Conservation (phyloP, 371 early-diverging fungal genomes). For the Rhizopus delemar region DNA sequence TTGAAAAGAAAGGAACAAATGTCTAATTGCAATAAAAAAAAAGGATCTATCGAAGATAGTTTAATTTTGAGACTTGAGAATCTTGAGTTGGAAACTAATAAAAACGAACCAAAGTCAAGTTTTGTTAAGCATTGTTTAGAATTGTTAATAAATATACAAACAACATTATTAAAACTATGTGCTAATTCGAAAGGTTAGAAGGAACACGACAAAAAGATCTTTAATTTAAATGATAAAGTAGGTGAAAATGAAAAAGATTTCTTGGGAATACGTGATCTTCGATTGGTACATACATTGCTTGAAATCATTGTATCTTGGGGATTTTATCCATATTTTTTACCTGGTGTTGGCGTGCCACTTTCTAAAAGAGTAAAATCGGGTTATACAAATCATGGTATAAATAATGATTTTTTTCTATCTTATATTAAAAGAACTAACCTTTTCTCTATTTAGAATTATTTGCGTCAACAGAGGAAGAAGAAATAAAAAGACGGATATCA, state of each 20-base stretch:
- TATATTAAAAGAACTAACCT: background rate
- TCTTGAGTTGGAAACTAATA: constrained; percentile 8
- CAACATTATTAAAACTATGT: constrained; percentile 24
- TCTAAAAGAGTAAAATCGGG: constrained; percentile 60
- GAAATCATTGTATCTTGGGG: constrained; percentile 73
- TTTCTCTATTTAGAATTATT: constrained; percentile 19
- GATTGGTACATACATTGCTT: constrained; percentile 65
- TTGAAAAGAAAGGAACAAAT: background rate
- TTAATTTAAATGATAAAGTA: background rate
- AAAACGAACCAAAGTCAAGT: constrained; percentile 13
- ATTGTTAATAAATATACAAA: constrained; percentile 31
- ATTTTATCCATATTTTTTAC: constrained; percentile 62
- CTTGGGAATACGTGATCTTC: constrained; percentile 63
- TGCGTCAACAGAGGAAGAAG: constrained; percentile 18
- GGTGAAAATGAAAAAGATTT: constrained; percentile 38
- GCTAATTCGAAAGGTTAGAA: constrained; percentile 21
- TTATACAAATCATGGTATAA: constrained; percentile 50
- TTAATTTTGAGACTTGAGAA: constrained; percentile 16
- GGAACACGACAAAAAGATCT: background rate
- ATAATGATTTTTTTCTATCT: background rate
- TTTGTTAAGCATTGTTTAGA: constrained; percentile 38
- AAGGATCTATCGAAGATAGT: constrained; percentile 28
- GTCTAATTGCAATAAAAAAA: constrained; percentile 1
- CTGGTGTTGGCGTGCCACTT: constrained; percentile 70
- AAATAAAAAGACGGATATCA: constrained; percentile 3